Conservation (phyloP, 441 rosid species). For the Viola pubescens region DNA sequence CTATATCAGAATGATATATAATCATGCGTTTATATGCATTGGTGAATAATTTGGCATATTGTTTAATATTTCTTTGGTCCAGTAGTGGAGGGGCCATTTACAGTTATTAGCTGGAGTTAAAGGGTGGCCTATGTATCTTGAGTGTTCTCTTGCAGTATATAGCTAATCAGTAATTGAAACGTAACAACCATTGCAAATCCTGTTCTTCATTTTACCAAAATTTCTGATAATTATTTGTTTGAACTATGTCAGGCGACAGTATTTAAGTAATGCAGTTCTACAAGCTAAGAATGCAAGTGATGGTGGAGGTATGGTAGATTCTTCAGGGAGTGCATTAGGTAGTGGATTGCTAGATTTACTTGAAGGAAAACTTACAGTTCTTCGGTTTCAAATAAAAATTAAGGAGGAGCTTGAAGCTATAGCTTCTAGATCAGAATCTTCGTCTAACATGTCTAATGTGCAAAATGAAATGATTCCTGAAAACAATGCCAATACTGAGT, state of each 20-base stretch:
- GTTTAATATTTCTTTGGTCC: background rate
- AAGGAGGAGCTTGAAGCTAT: slow-evolving; percentile 73
- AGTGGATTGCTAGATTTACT: slow-evolving; percentile 88
- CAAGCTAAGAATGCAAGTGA: slow-evolving; percentile 92
- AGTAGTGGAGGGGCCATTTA: too few species aligned
- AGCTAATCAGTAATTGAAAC: background rate
- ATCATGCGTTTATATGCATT: background rate
- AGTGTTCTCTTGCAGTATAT: background rate
- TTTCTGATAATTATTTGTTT: slow-evolving; percentile 20
- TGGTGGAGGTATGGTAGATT: slow-evolving; percentile 39
- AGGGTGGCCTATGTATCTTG: background rate
- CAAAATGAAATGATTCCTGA: slow-evolving; percentile 39
- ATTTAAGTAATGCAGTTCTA: slow-evolving; percentile 84
- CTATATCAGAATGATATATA: background rate
- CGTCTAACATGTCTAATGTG: slow-evolving; percentile 44
- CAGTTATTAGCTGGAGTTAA: background rate
- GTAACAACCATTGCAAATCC: background rate
- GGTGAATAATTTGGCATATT: background rate
- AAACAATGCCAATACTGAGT: slow-evolving; percentile 32
- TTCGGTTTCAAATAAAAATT: slow-evolving; percentile 85
- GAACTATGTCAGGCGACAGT: slow-evolving; percentile 55
- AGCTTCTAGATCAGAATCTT: slow-evolving; percentile 46
- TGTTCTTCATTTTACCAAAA: background rate
- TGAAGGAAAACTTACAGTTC: slow-evolving; percentile 90
- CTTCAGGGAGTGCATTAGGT: slow-evolving; percentile 40